Percentiles rank a stretch among this genome's conserved stretches.
Conservation (phyloP, 1,284 basidiomycete species). For the Sporisorium graminicola region DNA sequence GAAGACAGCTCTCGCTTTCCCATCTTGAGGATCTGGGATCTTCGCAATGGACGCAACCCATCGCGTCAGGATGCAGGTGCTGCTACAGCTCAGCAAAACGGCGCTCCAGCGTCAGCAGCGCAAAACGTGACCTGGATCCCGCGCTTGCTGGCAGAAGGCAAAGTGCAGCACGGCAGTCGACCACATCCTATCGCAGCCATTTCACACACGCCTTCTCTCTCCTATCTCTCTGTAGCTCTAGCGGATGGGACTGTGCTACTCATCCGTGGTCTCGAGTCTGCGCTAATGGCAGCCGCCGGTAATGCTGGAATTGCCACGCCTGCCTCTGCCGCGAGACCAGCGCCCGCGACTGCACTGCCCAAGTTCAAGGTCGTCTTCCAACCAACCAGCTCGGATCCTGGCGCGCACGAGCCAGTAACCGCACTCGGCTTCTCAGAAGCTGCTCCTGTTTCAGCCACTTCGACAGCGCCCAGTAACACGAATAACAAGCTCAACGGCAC, state of each 20-base stretch:
- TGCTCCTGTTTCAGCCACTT: neutral
- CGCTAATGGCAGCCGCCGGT: slow-evolving; percentile 73
- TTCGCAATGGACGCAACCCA: slow-evolving; percentile 39
- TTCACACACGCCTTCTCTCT: slow-evolving; percentile 82
- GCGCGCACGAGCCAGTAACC: slow-evolving; percentile 83
- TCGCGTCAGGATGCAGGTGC: neutral
- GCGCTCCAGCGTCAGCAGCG: neutral
- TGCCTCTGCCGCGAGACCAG: slow-evolving; percentile 13
- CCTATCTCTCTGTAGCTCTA: slow-evolving; percentile 88
- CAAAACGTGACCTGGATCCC: slow-evolving; percentile 42
- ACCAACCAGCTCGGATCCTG: slow-evolving; percentile 28
- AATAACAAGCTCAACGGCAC: slow-evolving; percentile 6
- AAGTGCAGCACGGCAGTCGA: slow-evolving; percentile 62
- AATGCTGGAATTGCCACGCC: slow-evolving; percentile 36
- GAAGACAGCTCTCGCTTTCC: slow-evolving; percentile 57
- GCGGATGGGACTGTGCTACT: slow-evolving; percentile 94
- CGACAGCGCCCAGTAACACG: neutral
- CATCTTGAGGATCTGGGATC: slow-evolving; percentile 64
- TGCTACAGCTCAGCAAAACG: neutral
- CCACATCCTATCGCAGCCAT: slow-evolving; percentile 76
- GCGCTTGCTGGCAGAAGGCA: slow-evolving; percentile 55
- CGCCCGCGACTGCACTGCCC: slow-evolving; percentile 56
- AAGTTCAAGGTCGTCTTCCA: slow-evolving; percentile 68
- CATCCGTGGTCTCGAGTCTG: slow-evolving; percentile 90
- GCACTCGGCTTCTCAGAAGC: slow-evolving; percentile 85